phyloP scores from a whole-genome alignment of 345 rosid species.

The Eucalyptus pauciflora region DNA sequence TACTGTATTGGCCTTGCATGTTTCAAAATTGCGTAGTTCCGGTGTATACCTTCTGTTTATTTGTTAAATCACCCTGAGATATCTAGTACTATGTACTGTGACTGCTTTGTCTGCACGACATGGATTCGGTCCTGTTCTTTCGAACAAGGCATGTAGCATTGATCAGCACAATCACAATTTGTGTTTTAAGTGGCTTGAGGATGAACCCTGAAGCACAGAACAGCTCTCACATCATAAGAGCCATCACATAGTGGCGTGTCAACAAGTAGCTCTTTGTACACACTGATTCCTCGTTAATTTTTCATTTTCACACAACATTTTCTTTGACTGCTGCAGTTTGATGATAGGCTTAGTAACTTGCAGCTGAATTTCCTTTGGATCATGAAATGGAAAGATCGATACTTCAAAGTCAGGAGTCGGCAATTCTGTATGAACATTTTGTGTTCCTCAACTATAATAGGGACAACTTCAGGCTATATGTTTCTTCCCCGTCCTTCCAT shows the following conservation, averaged over 20 bases:
- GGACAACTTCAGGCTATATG: background rate
- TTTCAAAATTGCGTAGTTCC: background rate
- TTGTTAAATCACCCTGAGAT: background rate
- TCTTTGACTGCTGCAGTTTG: background rate
- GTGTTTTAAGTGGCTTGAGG: background rate
- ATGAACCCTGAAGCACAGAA: background rate
- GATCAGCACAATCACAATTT: background rate
- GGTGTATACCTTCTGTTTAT: background rate
- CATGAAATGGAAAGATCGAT: background rate
- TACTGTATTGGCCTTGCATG: background rate
- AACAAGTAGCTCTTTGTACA: background rate
- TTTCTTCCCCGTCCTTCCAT: background rate
- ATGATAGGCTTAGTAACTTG: background rate
- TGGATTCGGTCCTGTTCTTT: background rate
- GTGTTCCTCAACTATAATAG: background rate
- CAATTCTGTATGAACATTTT: background rate
- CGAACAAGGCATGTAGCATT: background rate
- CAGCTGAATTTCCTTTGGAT: background rate
- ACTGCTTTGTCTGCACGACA: background rate
- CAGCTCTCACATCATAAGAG: background rate
- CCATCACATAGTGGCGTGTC: background rate
- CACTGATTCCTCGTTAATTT: background rate
- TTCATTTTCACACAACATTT: background rate
- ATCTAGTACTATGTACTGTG: background rate
- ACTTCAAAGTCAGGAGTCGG: background rate